Evolutionary conservation across 192 early-diverging fungal genomes (phyloP), one percentile per base, ranked within the genome.

Genomic region (Mortierella alpina): DNA sequence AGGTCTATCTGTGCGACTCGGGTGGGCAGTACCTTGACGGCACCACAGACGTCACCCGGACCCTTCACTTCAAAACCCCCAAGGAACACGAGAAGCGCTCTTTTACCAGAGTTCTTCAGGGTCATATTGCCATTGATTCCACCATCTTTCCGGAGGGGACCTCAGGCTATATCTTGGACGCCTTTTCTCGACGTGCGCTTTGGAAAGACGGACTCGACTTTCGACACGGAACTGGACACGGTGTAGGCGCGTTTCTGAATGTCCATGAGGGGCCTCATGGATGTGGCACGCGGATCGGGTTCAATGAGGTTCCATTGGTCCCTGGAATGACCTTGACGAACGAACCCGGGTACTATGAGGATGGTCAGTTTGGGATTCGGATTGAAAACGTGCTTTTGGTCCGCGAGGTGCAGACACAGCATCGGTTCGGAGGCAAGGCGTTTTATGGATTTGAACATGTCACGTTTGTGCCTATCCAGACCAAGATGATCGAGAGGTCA

Each of bases 161-260:
- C 6, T 87, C 91, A 0, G 95, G 97, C 3, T 99, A 92, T 75
- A 73, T 91, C 11, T 83, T 99, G 39, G 98, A 99, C 79, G 89
- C 92, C 44, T 85, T 97, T 52, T 95, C 98, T 1, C 88, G 98
- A 48, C 67, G 88, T 17, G 85, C 96, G 11, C 87, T 98, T 53
- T 99, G 98, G 98, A 85, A 88, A 51, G 93, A 93, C 13, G 98
- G 98, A 1, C 83, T 99, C 50, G 95, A 99, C 83, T 99, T 89
- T 90, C 90, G 95, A 13, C 98, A 99, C 74, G 96, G 98, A 40
- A 99, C 98, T 10, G 98, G 98, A 0, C 98, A 99, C 77, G 98
- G 98, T 75, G 96, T 99, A 31, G 98, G 98, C 0, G 88, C 92
- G 22, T 99, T 92, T 84, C 86, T 99, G 67, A 97, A 97, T 65